phyloP scores from a whole-genome alignment of 1,284 basidiomycete species.

The Apiotrichum laibachii region DNA sequence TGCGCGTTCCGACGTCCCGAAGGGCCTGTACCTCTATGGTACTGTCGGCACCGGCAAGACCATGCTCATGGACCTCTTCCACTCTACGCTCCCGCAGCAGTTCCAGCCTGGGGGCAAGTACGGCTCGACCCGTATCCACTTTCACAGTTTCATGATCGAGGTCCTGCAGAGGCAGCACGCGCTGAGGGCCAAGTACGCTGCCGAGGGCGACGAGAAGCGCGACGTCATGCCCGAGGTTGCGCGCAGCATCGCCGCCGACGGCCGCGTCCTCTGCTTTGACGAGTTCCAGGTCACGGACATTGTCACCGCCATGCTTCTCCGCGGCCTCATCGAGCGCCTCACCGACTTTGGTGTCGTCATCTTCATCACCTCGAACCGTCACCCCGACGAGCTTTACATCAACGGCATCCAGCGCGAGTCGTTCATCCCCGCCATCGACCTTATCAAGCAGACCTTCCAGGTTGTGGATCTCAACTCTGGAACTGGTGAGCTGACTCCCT shows the following conservation, averaged over 20 bases:
- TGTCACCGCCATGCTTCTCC: constrained; percentile 96
- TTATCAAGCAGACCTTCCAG: constrained; percentile 80
- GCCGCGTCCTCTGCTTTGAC: constrained; percentile 89
- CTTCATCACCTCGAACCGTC: constrained; percentile 96
- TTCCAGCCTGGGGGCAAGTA: constrained; percentile 53
- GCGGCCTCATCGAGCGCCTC: constrained; percentile 80
- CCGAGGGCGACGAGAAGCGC: constrained; percentile 62
- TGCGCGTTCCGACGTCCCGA: constrained; percentile 61
- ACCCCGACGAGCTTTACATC: constrained; percentile 96
- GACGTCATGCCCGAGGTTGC: constrained; percentile 81
- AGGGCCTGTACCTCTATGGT: constrained; percentile 93
- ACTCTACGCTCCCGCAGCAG: constrained; percentile 76
- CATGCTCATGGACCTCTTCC: constrained; percentile 99
- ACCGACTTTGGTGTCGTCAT: constrained; percentile 86
- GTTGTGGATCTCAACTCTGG: constrained; percentile 92
- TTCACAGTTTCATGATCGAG: constrained; percentile 98
- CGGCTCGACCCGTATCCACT: constrained; percentile 82
- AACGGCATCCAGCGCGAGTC: constrained; percentile 97
- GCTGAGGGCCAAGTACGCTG: constrained; percentile 62
- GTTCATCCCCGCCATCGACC: constrained; percentile 91
- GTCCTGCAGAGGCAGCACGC: constrained; percentile 74
- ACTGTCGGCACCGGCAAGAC: constrained; percentile 93
- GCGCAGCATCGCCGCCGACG: constrained; percentile 79
- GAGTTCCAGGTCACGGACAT: constrained; percentile 99
- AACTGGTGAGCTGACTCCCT: constrained; percentile 77